phyloP scores from a whole-genome alignment of 2,329 filamentous ascomycete species.

The Exophiala spinifera region DNA sequence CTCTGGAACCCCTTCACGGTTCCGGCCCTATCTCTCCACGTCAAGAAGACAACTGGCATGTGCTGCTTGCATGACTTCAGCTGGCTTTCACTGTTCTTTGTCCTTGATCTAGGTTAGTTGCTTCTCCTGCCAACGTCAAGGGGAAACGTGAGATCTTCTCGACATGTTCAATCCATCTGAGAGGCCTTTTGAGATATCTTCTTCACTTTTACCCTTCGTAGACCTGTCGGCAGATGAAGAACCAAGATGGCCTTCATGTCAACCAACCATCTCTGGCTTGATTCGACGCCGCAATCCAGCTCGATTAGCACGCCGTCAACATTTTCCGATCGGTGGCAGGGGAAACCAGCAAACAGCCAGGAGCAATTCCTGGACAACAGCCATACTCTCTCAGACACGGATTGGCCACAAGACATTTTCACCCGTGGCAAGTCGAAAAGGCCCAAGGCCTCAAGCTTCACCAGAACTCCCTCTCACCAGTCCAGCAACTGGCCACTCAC shows the following conservation, averaged over 20 bases:
- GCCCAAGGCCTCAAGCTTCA: slow-evolving; percentile 3
- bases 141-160: no score
- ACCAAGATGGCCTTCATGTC: background rate
- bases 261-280: background rate
- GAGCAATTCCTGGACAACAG: slow-evolving; percentile 6
- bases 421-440: slow-evolving; percentile 7
- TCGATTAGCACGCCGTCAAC: background rate
- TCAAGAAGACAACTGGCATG: no score
- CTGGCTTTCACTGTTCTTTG: no score
- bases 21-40: background rate
- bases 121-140: no score
- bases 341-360: background rate
- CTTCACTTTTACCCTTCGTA: no score
- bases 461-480: slow-evolving; percentile 2
- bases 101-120: no score
- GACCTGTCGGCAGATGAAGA: no score
- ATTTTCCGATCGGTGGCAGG: slow-evolving; percentile 2
- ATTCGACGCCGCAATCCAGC: background rate
- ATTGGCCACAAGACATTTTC: slow-evolving; percentile 17
- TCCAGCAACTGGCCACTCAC: slow-evolving; percentile 13
- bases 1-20: no score
- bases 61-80: no score
- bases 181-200: no score
- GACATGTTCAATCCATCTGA: no score
- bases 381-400: slow-evolving; percentile 7